phyloP scores from a whole-genome alignment of 75 land plant genomes.

The Cupressus sempervirens region DNA sequence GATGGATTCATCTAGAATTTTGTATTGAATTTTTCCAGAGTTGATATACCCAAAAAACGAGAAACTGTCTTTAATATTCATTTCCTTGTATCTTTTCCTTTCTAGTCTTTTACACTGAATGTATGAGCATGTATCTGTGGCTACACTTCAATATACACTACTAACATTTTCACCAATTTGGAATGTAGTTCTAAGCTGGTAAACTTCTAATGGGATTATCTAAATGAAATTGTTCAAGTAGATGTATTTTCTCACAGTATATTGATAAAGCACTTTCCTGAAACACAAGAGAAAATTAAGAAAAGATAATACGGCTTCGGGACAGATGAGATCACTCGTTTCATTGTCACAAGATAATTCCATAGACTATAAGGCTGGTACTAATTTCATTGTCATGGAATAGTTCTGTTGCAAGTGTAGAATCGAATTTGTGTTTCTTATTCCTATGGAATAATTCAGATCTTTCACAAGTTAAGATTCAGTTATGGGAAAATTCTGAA shows the following conservation, averaged over 20 bases:
- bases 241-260: background rate
- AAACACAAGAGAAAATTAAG: too few relatives aligned
- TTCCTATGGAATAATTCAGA: background rate
- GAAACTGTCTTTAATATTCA: background rate
- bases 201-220: background rate
- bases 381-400: background rate
- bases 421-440: background rate
- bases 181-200: background rate
- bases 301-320: too few relatives aligned
- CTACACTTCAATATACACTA: background rate
- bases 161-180: background rate
- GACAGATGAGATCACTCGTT: background rate
- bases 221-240: background rate
- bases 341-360: background rate
- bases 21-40: background rate
- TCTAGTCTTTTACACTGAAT: background rate
- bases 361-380: too few relatives aligned
- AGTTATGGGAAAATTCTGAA: background rate
- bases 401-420: background rate
- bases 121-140: background rate
- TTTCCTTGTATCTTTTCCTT: background rate
- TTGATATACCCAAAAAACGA: background rate
- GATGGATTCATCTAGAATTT: background rate
- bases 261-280: too few relatives aligned
- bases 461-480: background rate